Base-by-base conservation (phyloP, 345 rosid species). In the Chamaenerion angustifolium region DNA sequence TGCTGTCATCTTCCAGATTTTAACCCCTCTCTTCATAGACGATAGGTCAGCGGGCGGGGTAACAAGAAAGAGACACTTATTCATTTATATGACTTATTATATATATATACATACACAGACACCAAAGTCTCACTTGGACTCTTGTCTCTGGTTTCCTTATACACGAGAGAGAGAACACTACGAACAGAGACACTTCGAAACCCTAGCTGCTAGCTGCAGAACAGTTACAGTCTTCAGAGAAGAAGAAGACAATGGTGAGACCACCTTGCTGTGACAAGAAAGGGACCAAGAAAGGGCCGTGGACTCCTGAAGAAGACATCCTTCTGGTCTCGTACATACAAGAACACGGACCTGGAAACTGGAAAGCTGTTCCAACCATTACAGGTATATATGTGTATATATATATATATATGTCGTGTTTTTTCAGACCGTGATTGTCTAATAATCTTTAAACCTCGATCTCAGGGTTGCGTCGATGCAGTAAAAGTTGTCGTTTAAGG, bases 241-340 rank as follows among this genome's bases (percentile, higher is more conserved):
- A 21, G 25, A 21, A 21, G 46, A 17, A 17, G 14, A 56, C 16
- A 1, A 71, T 71, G 76, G 76, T 72, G 6, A 71, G 76, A 40
- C 70, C 72, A 42, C 76, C 76, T 43, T 71, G 76, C 59, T 67
- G 76, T 51, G 72, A 71, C 44, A 67, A 71, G 50, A 11, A 35
- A 13, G 76, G 72, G 2, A 61, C 67, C 40, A 71, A 67, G 56
- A 71, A 71, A 64, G 76, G 76, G 11, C 76, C 72, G 10, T 71
- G 76, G 76, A 71, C 76, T 46, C 76, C 76, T 17, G 76, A 71
- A 45, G 76, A 71, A 55, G 76, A 71, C 52, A 71, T 71, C 57
- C 43, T 60, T 4, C 51, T 71, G 21, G 76, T 71, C 12, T 60
- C 70, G 11, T 61, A 71, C 25, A 67, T 71, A 49, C 76, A 71